These are phyloP conservation scores for Irpex sp. DNA, from an alignment of 1,284 basidiomycete genomes.

Conservation along the genomic window DNA sequence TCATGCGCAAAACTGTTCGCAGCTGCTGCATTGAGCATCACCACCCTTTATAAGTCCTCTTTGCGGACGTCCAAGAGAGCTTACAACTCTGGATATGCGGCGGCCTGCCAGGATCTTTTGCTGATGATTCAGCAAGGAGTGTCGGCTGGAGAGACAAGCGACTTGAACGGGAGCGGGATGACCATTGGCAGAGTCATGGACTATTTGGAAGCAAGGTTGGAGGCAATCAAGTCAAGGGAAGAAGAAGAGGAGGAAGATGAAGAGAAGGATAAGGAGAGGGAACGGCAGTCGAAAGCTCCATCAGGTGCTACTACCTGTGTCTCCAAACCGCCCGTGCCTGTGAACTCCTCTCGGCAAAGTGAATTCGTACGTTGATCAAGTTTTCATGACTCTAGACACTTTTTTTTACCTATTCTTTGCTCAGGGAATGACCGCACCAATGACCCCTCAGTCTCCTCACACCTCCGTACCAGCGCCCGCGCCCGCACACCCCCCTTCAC, in stretches of 20 bases:
- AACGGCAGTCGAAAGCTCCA: slow-evolving; percentile 11
- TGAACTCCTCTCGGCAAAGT: not conserved
- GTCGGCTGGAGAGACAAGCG: slow-evolving; percentile 46
- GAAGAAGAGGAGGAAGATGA: slow-evolving; percentile 80
- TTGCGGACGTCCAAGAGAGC: slow-evolving; percentile 68
- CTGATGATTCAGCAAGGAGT: slow-evolving; percentile 79
- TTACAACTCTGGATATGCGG: slow-evolving; percentile 72
- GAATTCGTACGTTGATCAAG: not conserved
- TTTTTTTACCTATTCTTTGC: not conserved
- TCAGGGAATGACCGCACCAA: slow-evolving; percentile 1
- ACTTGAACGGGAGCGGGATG: slow-evolving; percentile 38
- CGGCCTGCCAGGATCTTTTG: slow-evolving; percentile 74
- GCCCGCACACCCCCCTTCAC: slow-evolving; percentile 1
- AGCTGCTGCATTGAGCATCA: slow-evolving; percentile 79
- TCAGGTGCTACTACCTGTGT: not conserved
- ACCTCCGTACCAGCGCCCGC: not conserved
- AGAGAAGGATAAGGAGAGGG: slow-evolving; percentile 52
- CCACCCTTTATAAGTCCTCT: slow-evolving; percentile 77
- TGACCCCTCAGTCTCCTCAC: slow-evolving; percentile 5
- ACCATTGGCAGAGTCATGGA: slow-evolving; percentile 76
- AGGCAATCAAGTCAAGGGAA: slow-evolving; percentile 64
- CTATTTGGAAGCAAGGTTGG: slow-evolving; percentile 60
- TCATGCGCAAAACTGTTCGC: slow-evolving; percentile 1
- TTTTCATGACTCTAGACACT: not conserved
- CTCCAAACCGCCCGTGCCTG: not conserved